Base-by-base conservation (phyloP, 805 yeast genomes). In the Middelhovenomyces tepae region DNA sequence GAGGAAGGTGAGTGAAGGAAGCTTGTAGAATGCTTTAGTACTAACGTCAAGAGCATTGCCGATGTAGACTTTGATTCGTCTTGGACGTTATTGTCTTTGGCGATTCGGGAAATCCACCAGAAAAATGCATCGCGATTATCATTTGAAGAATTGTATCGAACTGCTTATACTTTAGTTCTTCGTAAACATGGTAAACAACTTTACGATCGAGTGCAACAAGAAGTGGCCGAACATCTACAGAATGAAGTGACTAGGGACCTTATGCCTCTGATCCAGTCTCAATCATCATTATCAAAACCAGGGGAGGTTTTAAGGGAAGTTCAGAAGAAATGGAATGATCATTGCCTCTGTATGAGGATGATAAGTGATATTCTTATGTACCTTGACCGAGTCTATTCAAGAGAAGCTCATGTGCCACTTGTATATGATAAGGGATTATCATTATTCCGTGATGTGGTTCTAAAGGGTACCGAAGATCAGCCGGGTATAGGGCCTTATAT, bases 331-430 rank as follows among this genome's bases (percentile, higher is more conserved):
- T 86, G 95, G 94, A 66, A 71, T 22, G 83, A 76, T 30, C 89
- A 81, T 51, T 54, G 76, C 23, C 65, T 75, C 24, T 67, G 79
- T 31, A 80, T 83, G 78, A 67, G 82, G 42, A 73, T 83, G 68
- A 71, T 84, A 27, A 71, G 87, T 46, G 94, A 87, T 53, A 82
- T 86, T 3, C 60, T 84, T 51, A 78, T 86, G 81, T 86, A 86
- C 49, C 56, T 87, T 50, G 94, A 86, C 50, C 68, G 94, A 27
- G 94, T 83, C 0, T 85, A 81, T 45, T 81, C 86, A 17, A 76
- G 73, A 43, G 87, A 79, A 42, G 54, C 57, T 20, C 76, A 72
- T 45, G 59, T 73, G 32, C 73, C 80, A 3, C 59, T 76, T 37
- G 65, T 79, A 2, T 78, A 77, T 48, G 95, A 86, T 49, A 64